A percentile compares a stretch with the other conserved stretches of the same genome.
Conservation (phyloP, 305 asterid species). For the Solanum hybrid region DNA sequence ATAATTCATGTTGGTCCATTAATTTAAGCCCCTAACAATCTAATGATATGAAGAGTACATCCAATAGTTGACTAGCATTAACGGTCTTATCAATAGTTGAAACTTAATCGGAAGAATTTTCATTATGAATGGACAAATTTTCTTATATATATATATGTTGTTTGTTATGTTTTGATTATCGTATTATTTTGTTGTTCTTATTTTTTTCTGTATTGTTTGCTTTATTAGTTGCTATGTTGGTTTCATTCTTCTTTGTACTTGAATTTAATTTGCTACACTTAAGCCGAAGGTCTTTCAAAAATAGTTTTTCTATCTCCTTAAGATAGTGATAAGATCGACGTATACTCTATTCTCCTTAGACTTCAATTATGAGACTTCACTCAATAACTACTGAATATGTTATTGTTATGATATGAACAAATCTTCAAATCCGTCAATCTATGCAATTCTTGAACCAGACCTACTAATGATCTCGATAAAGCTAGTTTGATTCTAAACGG, state of each 20-base stretch:
- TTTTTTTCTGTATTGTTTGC: background rate
- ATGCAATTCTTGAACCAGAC: background rate
- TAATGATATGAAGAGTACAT: background rate
- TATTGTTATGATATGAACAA: background rate
- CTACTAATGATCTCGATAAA: background rate
- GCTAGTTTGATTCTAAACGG: background rate
- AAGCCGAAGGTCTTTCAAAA: accelerated
- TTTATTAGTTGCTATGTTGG: background rate
- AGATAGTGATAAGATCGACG: background rate
- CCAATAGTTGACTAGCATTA: background rate
- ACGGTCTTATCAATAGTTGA: background rate
- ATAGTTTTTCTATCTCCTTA: accelerated
- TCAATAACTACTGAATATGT: background rate
- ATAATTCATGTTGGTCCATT: background rate
- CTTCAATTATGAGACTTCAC: no score
- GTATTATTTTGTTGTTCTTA: background rate
- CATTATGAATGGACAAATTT: background rate
- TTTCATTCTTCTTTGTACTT: background rate
- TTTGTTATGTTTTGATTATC: background rate
- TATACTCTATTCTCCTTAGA: background rate
- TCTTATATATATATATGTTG: background rate
- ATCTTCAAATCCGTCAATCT: background rate
- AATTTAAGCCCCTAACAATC: background rate
- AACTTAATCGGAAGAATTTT: background rate
- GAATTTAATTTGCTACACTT: background rate